Evolutionary conservation across 805 yeast species (phyloP).

Genomic region (Barnettozyma sp.): DNA sequence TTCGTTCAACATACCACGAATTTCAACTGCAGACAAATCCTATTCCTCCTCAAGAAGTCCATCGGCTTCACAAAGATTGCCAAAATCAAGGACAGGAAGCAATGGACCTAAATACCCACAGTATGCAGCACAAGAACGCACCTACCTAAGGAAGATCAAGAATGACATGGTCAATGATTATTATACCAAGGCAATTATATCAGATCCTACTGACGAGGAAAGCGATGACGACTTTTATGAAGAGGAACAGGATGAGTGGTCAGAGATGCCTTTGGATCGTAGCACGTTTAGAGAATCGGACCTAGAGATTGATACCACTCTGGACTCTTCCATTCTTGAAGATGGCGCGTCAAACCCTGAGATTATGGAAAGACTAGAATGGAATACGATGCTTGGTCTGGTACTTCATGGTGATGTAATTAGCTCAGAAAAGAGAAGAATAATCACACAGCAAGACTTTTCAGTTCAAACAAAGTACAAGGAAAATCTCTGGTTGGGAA

Average conservation of each 20-base stretch:
- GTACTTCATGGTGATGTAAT: conserved; percentile 95
- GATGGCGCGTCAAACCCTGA: conserved; percentile 26
- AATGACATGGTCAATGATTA: conserved; percentile 62
- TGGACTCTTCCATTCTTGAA: conserved; percentile 18
- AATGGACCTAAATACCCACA: conserved; percentile 21
- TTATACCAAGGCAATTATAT: conserved; percentile 58
- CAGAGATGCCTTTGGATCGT: conserved; percentile 7
- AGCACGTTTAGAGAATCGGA: conserved; percentile 31
- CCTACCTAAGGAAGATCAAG: conserved; percentile 55
- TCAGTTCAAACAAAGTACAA: conserved; percentile 49
- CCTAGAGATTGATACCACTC: conserved; percentile 41
- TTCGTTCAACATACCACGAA: conserved; percentile 15
- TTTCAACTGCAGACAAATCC: conserved; percentile 16
- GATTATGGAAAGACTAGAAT: conserved; percentile 75
- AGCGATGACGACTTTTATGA: conserved; percentile 21
- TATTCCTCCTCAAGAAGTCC: conserved; percentile 24
- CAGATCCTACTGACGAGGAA: conserved; percentile 31
- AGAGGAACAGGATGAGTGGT: conserved; percentile 24
- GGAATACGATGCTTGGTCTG: conserved; percentile 90
- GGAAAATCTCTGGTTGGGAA: conserved; percentile 81
- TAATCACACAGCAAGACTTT: conserved; percentile 48
- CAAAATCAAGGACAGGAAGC: conserved; percentile 18
- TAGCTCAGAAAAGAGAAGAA: conserved; percentile 76
- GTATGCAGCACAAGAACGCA: conserved; percentile 50
- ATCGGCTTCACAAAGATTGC: conserved; percentile 15